Base-by-base conservation (phyloP, 331 rosid genomes). In the Stylosanthes scabra region DNA sequence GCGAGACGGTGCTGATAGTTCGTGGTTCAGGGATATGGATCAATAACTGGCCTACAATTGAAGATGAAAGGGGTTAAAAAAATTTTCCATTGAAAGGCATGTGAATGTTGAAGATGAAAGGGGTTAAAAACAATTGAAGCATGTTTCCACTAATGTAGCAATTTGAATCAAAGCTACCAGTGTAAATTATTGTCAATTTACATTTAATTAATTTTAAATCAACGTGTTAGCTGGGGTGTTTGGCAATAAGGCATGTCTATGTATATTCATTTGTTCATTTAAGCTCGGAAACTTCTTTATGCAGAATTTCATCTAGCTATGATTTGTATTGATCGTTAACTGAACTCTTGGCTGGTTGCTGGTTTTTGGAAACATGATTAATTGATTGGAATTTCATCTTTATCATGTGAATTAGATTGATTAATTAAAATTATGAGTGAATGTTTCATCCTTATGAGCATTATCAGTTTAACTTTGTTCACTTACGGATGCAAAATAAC, bases 1-100 rank as follows among this genome's bases (percentile, higher is more conserved):
- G 78, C 71, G 67, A 25, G 57, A 70, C 57, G 9, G 68, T 93
- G 11, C 52, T 93, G 78, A 91, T 93, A 97, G 81, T 88, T 4
- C n/a, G n/a, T n/a, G n/a, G n/a, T n/a, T n/a, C n/a, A n/a, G n/a
- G n/a, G n/a, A n/a, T n/a, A n/a, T n/a, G n/a, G n/a, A n/a, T n/a
- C n/a, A n/a, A n/a, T n/a, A n/a, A n/a, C n/a, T n/a, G n/a, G n/a
- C n/a, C n/a, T n/a, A n/a, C n/a, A n/a, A n/a, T n/a, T n/a, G n/a
- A n/a, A n/a, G n/a, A n/a, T n/a, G n/a, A n/a, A n/a, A n/a, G n/a
- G n/a, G n/a, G n/a, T n/a, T n/a, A n/a, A n/a, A n/a, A n/a, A n/a
- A n/a, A n/a, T n/a, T n/a, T n/a, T n/a, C n/a, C n/a, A n/a, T n/a
- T n/a, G n/a, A n/a, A n/a, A n/a, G n/a, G n/a, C n/a, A n/a, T n/a